A percentile compares a stretch with the other conserved stretches of the same genome.
Evolutionary conservation across 176 grass and related monocot species (phyloP).

Genomic region (Zoysia pacifica): DNA sequence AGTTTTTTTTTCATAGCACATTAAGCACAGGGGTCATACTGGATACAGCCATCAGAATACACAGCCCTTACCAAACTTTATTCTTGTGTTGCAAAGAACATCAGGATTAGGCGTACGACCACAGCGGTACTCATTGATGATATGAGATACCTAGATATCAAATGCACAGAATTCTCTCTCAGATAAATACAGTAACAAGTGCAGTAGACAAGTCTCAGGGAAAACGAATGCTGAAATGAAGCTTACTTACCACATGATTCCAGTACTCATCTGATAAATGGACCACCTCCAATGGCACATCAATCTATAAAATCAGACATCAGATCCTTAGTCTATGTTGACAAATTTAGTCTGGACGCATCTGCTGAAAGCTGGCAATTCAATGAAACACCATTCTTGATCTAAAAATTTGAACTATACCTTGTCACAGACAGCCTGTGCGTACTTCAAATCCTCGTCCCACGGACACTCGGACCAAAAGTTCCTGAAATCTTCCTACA

Average conservation of each 20-base stretch:
- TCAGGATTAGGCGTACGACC: conserved; percentile 91
- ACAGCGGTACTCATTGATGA: conserved; percentile 83
- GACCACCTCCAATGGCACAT: conserved; percentile 86
- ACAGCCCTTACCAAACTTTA: conserved; percentile 80
- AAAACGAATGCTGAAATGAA: not conserved
- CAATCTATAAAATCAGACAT: conserved; percentile 49
- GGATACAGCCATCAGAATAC: not conserved
- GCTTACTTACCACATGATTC: conserved; percentile 92
- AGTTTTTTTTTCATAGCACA: not conserved
- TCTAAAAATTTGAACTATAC: conserved; percentile 38
- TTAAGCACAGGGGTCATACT: not conserved
- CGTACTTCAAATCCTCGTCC: conserved; percentile 97
- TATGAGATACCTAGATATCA: conserved; percentile 86
- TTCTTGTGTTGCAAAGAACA: conserved; percentile 97
- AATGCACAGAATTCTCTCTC: conserved; percentile 14
- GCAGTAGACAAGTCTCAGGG: not conserved
- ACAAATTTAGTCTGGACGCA: not conserved
- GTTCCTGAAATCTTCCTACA: conserved; percentile 95
- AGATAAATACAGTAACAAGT: not conserved
- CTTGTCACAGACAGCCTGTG: conserved; percentile 79
- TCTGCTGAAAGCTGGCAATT: conserved; percentile 7
- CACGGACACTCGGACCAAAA: conserved; percentile 99
- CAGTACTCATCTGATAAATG: conserved; percentile 95
- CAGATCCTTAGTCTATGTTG: not conserved
- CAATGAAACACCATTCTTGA: conserved; percentile 2